Evolutionary conservation across 2,329 filamentous ascomycete species (phyloP), one percentile per base, ranked within the genome.

Genomic region (Trichoderma sp.): DNA sequence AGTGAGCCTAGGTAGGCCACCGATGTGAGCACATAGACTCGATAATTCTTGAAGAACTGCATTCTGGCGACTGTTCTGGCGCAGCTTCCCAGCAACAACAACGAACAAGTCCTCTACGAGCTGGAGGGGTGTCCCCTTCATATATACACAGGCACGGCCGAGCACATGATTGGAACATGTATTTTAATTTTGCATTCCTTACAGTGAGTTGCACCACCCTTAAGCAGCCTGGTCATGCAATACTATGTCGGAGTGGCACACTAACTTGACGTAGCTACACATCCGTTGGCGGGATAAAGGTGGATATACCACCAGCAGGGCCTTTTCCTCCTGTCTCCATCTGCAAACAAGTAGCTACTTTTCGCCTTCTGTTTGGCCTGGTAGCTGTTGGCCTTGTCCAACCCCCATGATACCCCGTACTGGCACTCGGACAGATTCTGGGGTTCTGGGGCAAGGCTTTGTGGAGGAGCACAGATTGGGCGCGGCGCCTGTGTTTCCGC

Each of bases 1-100:
- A 69, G 61, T 18, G 68, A 69, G 54, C 68, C 68, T 2, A 69
- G 39, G n/a, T 69, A 69, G 68, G 60, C 68, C 32, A 69, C 68
- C 24, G 68, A 66, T n/a, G 68, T 69, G 60, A 69, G 68, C 5
- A 69, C 52, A 39, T 69, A 69, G 39, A 69, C 68, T 21, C 61
- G 68, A 52, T 69, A 66, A 52, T 69, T 69, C 54, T 69, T 66
- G 61, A 69, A 69, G 43, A 69, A 66, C 34, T 21, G 24, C 68
- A 69, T 66, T 1, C 16, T 68, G 59, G 49, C 32, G 37, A 51
- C 37, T 59, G 43, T 18, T 18, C 34, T 39, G 11, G 34, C n/a
- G 34, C 21, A 37, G 37, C 39, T 34, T 51, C 39, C 37, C 54
- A 32, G 39, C 52, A 51, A 59, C 52, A 32, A 55, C 26, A 34